Conservation (phyloP, 345 rosid species). For the Excoecaria cochinchinensis region DNA sequence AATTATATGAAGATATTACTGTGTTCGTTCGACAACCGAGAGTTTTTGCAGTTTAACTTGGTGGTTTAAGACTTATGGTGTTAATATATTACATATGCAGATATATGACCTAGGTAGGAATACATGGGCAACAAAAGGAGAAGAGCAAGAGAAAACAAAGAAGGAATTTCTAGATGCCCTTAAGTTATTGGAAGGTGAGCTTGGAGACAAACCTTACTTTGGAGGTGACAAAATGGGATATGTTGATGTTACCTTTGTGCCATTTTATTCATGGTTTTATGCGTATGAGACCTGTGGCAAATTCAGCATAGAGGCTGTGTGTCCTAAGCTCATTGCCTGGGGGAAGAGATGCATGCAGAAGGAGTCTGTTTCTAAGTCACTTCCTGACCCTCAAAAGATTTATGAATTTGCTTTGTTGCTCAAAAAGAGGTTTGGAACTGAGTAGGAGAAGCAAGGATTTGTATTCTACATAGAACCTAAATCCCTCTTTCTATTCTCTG, state of each 20-base stretch:
- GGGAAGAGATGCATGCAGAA: constrained; percentile 6
- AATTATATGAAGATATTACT: no score
- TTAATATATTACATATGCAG: background rate
- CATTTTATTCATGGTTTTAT: constrained; percentile 10
- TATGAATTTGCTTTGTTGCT: background rate
- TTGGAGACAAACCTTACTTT: constrained; percentile 7
- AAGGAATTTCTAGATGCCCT: background rate
- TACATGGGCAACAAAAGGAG: background rate
- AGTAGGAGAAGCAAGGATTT: background rate
- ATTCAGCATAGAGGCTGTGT: constrained; percentile 6
- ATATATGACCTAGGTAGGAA: background rate
- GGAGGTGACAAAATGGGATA: background rate
- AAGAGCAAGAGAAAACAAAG: background rate
- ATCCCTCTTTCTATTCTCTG: no score
- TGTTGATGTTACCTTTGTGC: background rate
- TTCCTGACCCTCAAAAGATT: background rate
- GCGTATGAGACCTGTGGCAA: constrained; percentile 6
- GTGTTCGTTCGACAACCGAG: no score
- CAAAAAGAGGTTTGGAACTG: background rate
- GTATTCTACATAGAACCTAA: no score
- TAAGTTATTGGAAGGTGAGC: background rate
- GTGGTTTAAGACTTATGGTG: no score
- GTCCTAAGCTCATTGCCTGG: background rate
- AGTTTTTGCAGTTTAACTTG: no score
- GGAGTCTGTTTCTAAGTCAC: constrained; percentile 1